A percentile compares a stretch with the other conserved stretches of the same genome.
These are phyloP conservation scores for Tulasnella sp. DNA, from an alignment of 768 basidiomycete genomes.

Conservation along the genomic window DNA sequence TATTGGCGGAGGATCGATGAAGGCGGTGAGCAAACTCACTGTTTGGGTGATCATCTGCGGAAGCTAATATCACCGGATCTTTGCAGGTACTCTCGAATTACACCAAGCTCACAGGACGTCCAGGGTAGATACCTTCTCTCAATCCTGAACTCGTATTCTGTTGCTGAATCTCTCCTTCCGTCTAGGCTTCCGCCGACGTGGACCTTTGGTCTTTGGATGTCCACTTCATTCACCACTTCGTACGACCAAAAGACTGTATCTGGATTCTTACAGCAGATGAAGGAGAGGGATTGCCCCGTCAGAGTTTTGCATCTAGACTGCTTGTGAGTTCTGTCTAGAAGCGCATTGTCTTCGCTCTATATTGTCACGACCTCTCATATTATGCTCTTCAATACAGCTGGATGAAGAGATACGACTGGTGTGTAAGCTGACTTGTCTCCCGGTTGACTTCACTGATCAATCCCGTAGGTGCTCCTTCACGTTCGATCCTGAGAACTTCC, in stretches of 20 bases:
- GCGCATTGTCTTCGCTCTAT: constrained; percentile 16
- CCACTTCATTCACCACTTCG: constrained; percentile 64
- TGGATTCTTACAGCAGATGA: constrained; percentile 61
- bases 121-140: constrained; percentile 27
- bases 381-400: too few relatives aligned
- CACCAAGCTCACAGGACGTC: constrained; percentile 55
- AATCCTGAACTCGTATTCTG: not conserved
- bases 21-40: constrained; percentile 37
- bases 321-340: too few relatives aligned
- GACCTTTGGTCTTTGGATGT: constrained; percentile 71
- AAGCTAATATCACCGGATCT: not conserved
- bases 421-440: too few relatives aligned
- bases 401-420: constrained; percentile 8
- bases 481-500: constrained; percentile 67
- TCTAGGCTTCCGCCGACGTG: constrained; percentile 46
- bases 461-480: constrained; percentile 46
- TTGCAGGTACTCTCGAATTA: constrained; percentile 47
- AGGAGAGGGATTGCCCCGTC: constrained; percentile 41
- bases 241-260: constrained; percentile 57
- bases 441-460: constrained; percentile 24
- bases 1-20: constrained; percentile 56
- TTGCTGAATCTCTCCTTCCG: too few relatives aligned
- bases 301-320: constrained; percentile 52
- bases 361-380: too few relatives aligned
- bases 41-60: constrained; percentile 15